These are phyloP conservation scores for Batkoa obscura DNA, from an alignment of 371 early-diverging fungal species.

Conservation along the genomic window DNA sequence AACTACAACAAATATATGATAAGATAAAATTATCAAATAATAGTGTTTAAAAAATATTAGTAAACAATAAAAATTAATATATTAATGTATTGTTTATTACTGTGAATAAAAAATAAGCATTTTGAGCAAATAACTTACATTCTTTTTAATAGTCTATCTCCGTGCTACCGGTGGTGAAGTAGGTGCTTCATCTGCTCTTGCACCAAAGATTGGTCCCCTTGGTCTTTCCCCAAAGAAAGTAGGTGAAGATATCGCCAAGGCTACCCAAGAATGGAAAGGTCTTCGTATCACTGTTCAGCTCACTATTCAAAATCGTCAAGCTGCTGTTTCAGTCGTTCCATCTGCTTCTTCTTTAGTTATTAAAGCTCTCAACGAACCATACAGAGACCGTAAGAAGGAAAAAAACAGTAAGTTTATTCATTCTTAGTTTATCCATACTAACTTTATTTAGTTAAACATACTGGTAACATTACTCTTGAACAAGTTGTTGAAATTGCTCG, in stretches of 20 bases:
- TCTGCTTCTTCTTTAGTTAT: constrained; percentile 96
- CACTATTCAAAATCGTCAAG: constrained; percentile 99
- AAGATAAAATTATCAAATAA: neutral
- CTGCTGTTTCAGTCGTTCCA: constrained; percentile 93
- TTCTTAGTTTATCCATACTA: constrained; percentile 5
- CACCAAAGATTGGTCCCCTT: constrained; percentile 99
- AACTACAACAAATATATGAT: neutral
- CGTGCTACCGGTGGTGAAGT: constrained; percentile 98
- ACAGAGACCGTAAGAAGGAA: constrained; percentile 99
- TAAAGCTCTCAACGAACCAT: constrained; percentile 97
- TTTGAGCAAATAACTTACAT: neutral
- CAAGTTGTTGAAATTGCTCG: constrained; percentile 95
- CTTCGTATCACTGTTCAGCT: constrained; percentile 95
- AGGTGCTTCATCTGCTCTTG: constrained; percentile 95
- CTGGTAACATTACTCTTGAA: constrained; percentile 75
- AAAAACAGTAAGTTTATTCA: constrained; percentile 63
- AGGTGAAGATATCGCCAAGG: constrained; percentile 99
- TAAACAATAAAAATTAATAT: neutral
- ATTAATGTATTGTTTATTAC: neutral
- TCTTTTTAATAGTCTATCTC: constrained; percentile 46
- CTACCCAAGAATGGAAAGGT: constrained; percentile 97
- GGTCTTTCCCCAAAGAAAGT: constrained; percentile 99
- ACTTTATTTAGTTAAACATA: constrained; percentile 57
- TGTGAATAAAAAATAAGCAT: neutral
- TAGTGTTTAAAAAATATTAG: neutral